Conservation (phyloP, 106 monocot species). For the Apostasia shenzhenica region DNA sequence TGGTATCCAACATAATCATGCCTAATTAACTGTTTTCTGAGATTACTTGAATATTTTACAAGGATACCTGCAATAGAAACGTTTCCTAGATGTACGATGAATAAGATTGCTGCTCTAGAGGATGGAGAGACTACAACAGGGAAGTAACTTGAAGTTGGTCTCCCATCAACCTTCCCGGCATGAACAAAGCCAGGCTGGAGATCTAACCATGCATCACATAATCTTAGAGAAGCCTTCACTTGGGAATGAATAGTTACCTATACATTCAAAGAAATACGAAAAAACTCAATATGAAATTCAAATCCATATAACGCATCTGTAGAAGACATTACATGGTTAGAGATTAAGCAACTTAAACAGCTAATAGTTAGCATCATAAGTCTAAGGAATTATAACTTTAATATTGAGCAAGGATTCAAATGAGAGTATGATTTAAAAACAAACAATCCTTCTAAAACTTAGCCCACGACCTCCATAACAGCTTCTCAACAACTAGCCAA, state of each 20-base stretch:
- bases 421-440: too few species aligned
- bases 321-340: neutral
- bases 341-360: neutral
- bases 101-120: conserved; percentile 76
- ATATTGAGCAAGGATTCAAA: too few species aligned
- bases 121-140: conserved; percentile 74
- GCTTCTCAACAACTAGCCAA: too few species aligned
- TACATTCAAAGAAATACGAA: neutral
- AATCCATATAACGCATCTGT: neutral
- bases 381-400: neutral
- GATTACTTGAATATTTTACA: neutral
- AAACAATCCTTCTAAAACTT: too few species aligned
- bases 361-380: neutral
- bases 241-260: conserved; percentile 86
- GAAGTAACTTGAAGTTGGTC: conserved; percentile 73
- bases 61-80: neutral
- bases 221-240: conserved; percentile 70
- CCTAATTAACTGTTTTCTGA: too few species aligned
- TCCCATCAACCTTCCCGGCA: conserved; percentile 49
- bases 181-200: conserved; percentile 86
- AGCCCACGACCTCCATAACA: too few species aligned
- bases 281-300: neutral
- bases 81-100: conserved; percentile 42
- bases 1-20: too few species aligned
- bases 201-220: conserved; percentile 82